Percentiles rank a stretch among this genome's conserved stretches.
Evolutionary conservation across 2,329 filamentous ascomycete genomes (phyloP).

Genomic region (Curvularia lunata): DNA sequence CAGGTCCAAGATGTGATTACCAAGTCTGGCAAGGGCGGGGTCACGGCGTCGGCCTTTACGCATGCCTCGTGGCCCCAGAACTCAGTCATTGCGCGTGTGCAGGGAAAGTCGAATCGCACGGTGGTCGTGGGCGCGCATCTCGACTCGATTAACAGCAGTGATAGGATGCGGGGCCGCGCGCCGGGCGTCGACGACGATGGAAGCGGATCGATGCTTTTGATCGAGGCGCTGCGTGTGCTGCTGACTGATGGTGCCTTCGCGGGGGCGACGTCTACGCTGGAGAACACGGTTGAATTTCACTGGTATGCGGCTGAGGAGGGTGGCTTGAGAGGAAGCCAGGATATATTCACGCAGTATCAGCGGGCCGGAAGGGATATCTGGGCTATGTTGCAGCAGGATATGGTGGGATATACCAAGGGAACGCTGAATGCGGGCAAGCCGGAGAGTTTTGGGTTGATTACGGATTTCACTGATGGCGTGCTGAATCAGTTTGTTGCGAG

Average conservation of each 20-base stretch:
- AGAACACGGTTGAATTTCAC: conserved; percentile 93
- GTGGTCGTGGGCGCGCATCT: conserved; percentile 89
- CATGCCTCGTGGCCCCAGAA: conserved; percentile 57
- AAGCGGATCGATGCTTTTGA: conserved; percentile 87
- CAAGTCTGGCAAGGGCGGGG: conserved; percentile 57
- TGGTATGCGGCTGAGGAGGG: conserved; percentile 93
- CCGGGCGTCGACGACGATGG: conserved; percentile 91
- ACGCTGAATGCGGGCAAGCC: conserved; percentile 52
- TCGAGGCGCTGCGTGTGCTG: conserved; percentile 84
- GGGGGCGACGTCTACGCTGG: conserved; percentile 52
- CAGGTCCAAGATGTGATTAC: conserved; percentile 74
- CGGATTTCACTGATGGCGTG: conserved; percentile 81
- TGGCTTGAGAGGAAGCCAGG: conserved; percentile 83
- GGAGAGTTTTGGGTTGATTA: conserved; percentile 88
- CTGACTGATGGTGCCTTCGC: conserved; percentile 64
- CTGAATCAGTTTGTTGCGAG: conserved; percentile 88
- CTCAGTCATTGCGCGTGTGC: conserved; percentile 87
- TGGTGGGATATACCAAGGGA: conserved; percentile 76
- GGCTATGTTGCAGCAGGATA: conserved; percentile 97
- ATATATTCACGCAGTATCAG: conserved; percentile 81
- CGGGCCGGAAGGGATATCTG: conserved; percentile 76
- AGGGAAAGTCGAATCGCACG: conserved; percentile 80
- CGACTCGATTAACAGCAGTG: conserved; percentile 2
- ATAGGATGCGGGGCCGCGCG: conserved; percentile 57
- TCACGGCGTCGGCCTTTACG: neutral